Base-by-base conservation (phyloP, 2,329 filamentous ascomycete genomes). In the Fusarium nisikadoi region DNA sequence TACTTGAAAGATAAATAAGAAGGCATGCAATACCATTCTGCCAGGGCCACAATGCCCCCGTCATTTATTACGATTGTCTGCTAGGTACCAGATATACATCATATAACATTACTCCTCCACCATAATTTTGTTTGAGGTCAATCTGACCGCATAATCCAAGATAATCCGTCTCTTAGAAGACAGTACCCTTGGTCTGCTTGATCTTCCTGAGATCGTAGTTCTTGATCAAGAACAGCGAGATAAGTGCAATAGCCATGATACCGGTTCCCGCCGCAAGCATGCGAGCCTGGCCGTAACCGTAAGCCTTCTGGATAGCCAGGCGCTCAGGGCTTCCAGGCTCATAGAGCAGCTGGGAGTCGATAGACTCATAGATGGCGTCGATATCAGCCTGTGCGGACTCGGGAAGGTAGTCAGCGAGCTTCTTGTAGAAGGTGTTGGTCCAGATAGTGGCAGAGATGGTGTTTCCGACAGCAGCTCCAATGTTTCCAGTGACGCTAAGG, bases 261-360 rank as follows among this genome's bases (percentile, higher is more conserved):
- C 77, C 79, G 0, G 78, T 79, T 9, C 80, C 81, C 1, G 79
- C 79, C n/a, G 78, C 77, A 35, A 87, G 76, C 84, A 88, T 86
- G n/a, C 81, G 77, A 39, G 81, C 81, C 79, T 88, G 86, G 0
- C 85, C 84, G 63, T 86, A 85, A 2, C 81, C 85, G 67, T 92
- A 92, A 0, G 90, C 86, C 12, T 82, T 76, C 74, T 90, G 89
- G 72, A 92, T 91, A 0, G 84, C 90, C 19, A 82, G 60, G 4
- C 88, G 78, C 16, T 81, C 81, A 0, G 81, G 78, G 13, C 75
- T 83, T 4, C 86, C 87, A 11, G 83, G 72, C 1, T 82, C 79
- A 70, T 88, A 90, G 55, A 78, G 79, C 2, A 89, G 77, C 70
- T 91, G 89, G 12, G 82, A 83, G 3, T 79, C 79, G 41, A 91